These are phyloP conservation scores for Pogostemon cablin DNA, from an alignment of 257 asterid species.

Conservation along the genomic window DNA sequence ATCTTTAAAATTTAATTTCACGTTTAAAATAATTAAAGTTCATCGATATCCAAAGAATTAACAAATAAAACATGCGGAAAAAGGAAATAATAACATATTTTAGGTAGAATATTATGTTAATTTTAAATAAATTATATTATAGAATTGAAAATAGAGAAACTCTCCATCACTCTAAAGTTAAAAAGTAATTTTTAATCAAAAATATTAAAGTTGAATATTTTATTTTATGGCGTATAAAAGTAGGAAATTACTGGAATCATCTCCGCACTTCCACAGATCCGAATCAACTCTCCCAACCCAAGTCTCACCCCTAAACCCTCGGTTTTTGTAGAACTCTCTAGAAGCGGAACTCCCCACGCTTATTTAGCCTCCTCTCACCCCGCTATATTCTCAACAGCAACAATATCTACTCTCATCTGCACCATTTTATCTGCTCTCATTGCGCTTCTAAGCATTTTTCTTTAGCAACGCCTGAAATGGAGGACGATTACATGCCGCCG, in stretches of 20 bases:
- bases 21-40: too few species aligned
- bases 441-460: neutral
- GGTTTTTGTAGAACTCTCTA: conserved; percentile 49
- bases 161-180: too few species aligned
- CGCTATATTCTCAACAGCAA: neutral
- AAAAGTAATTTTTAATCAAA: too few species aligned
- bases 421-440: neutral
- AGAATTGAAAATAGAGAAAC: too few species aligned
- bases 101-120: too few species aligned
- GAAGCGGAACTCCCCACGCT: conserved; percentile 29
- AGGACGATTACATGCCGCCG: conserved; percentile 61
- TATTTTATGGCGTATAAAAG: too few species aligned
- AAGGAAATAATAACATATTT: too few species aligned
- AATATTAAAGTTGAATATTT: too few species aligned
- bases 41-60: too few species aligned
- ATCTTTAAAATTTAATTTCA: too few species aligned
- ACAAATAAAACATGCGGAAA: too few species aligned
- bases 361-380: conserved; percentile 31
- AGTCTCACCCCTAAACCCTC: conserved; percentile 45
- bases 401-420: conserved; percentile 9
- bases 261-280: conserved; percentile 30
- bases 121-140: too few species aligned
- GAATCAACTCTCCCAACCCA: neutral
- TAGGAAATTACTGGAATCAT: conserved; percentile 39
- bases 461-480: conserved; percentile 39